Evolutionary conservation across 768 basidiomycete species (phyloP).

Genomic region (Chalciporus piperatus): DNA sequence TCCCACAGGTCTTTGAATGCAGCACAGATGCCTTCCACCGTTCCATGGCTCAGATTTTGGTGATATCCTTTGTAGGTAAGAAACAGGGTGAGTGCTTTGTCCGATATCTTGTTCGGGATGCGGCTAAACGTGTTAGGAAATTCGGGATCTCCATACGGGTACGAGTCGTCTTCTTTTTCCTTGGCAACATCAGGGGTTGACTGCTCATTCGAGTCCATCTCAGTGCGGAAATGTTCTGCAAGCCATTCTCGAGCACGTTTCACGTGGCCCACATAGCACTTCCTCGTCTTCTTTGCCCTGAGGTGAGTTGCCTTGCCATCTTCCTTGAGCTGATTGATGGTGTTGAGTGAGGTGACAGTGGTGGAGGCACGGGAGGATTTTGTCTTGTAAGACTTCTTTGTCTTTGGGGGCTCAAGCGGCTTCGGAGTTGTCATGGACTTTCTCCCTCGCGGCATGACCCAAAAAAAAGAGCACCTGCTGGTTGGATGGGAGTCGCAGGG

Average conservation of each 20-base stretch:
- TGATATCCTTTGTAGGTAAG: conserved; percentile 3
- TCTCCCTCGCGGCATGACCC: no score
- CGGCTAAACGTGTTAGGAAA: neutral
- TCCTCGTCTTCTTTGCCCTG: neutral
- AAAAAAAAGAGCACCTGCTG: no score
- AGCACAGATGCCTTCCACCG: neutral
- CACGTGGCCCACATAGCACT: conserved; percentile 1
- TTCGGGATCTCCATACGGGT: neutral
- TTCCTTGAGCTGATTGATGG: neutral
- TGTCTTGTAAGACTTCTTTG: no score
- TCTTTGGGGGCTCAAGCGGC: no score
- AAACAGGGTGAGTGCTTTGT: neutral
- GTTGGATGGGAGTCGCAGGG: no score
- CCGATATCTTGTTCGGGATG: neutral
- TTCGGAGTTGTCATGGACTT: no score
- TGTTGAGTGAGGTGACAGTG: no score
- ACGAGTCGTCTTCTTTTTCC: neutral
- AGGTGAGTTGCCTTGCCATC: conserved; percentile 1
- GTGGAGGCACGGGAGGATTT: no score
- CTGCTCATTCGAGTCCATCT: neutral
- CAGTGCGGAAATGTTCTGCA: neutral
- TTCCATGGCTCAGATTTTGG: neutral
- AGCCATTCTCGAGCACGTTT: neutral
- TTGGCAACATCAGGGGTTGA: neutral
- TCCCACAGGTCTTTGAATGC: conserved; percentile 6